Evolutionary conservation across 2,329 filamentous ascomycete species (phyloP).

Genomic region (Pseudogymnoascus sp.): DNA sequence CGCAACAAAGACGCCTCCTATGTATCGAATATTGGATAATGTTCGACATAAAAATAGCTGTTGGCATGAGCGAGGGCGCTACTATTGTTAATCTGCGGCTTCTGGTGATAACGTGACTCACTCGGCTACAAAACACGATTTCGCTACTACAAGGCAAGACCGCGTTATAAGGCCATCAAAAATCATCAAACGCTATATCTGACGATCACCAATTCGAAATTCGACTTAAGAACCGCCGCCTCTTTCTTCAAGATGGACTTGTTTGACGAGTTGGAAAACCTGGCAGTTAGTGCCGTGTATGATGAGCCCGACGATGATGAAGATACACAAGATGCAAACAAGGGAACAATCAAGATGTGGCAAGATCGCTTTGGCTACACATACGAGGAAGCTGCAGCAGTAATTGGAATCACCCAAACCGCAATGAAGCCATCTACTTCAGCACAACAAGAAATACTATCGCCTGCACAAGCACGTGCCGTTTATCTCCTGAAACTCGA

Average conservation of each 20-base stretch:
- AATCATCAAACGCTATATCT: not conserved
- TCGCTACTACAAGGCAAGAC: not conserved
- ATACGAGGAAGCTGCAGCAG: conserved; percentile 29
- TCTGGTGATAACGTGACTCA: not conserved
- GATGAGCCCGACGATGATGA: conserved; percentile 17
- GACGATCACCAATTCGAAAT: not conserved
- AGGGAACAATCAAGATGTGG: conserved; percentile 3
- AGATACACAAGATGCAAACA: not conserved
- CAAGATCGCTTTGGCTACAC: conserved; percentile 20
- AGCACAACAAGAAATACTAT: not conserved
- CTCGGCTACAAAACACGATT: not conserved
- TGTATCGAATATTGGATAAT: not conserved
- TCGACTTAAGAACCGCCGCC: not conserved
- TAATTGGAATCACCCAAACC: not conserved
- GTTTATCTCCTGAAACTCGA: conserved; percentile 24
- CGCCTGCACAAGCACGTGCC: conserved; percentile 3
- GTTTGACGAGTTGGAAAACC: conserved; percentile 21
- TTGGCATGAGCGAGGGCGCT: not conserved
- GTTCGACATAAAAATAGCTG: not conserved
- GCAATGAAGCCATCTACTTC: not conserved
- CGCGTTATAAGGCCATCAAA: not conserved
- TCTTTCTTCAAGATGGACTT: conserved; percentile 18
- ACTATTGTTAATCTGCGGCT: not conserved
- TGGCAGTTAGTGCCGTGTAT: conserved; percentile 20
- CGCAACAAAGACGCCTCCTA: not conserved